Conservation (phyloP, 2,329 filamentous ascomycete species). For the Ascosphaera aggregata region DNA sequence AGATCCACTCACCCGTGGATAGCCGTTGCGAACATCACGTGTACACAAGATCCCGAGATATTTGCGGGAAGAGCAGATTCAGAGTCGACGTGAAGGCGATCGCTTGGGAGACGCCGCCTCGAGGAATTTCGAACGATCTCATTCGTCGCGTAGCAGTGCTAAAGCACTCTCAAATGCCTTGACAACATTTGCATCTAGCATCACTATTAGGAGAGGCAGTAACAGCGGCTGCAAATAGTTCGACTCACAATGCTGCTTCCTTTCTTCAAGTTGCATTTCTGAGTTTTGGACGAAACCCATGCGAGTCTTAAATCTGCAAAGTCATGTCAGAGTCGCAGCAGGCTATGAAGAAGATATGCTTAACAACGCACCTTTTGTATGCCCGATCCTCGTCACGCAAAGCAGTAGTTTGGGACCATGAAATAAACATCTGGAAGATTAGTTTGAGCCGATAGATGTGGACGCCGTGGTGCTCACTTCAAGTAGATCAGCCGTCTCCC, state of each 20-base stretch:
- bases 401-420: constrained; percentile 54
- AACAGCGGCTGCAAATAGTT: constrained; percentile 1
- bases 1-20: background rate
- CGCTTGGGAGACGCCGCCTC: too few species aligned
- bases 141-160: constrained; percentile 17
- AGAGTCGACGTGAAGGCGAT: too few species aligned
- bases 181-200: constrained; percentile 19
- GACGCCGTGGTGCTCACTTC: constrained; percentile 23
- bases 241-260: constrained; percentile 55
- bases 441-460: constrained; percentile 1
- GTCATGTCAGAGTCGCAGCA: too few species aligned
- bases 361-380: constrained; percentile 40
- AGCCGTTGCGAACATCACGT: background rate
- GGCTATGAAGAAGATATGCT: too few species aligned
- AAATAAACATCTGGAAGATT: constrained; percentile 42
- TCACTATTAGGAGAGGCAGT: background rate
- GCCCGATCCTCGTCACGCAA: constrained; percentile 54
- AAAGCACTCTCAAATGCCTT: constrained; percentile 25
- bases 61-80: too few species aligned
- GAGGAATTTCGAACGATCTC: too few species aligned
- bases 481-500: constrained; percentile 44
- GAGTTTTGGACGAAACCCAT: constrained; percentile 51
- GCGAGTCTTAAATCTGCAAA: constrained; percentile 48
- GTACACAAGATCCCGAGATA: background rate
- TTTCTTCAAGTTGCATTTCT: constrained; percentile 47